These are phyloP conservation scores for Bruguiera hainesii DNA, from an alignment of 441 rosid genomes.

Conservation along the genomic window DNA sequence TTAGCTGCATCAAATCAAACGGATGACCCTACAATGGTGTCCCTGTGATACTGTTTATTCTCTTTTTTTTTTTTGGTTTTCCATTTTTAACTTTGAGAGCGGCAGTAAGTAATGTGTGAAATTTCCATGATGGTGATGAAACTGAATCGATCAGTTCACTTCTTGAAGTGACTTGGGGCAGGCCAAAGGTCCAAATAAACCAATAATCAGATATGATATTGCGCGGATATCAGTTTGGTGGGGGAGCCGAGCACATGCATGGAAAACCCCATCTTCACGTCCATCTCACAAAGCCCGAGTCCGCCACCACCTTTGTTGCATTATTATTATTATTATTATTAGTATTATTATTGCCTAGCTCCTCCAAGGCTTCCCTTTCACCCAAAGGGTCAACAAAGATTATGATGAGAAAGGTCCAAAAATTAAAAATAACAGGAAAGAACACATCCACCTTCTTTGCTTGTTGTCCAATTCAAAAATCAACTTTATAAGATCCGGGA, in stretches of 20 bases:
- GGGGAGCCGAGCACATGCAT: conserved; percentile 23
- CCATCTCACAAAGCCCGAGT: conserved; percentile 15
- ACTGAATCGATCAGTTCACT: too few relatives aligned
- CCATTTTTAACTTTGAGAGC: too few relatives aligned
- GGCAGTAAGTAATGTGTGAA: too few relatives aligned
- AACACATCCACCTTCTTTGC: conserved; percentile 30
- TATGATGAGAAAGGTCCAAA: conserved; percentile 5
- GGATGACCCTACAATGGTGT: too few relatives aligned
- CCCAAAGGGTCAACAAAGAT: conserved; percentile 21
- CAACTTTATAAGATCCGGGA: conserved; percentile 44
- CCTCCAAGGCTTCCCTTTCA: not conserved
- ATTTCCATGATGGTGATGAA: too few relatives aligned
- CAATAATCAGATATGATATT: not conserved
- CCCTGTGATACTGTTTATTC: too few relatives aligned
- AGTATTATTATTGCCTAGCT: not conserved
- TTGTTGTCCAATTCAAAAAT: conserved; percentile 46
- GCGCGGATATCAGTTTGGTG: not conserved
- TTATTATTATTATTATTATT: too few relatives aligned
- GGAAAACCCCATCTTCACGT: not conserved
- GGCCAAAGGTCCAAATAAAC: not conserved
- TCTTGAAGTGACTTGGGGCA: too few relatives aligned
- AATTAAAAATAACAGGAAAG: not conserved
- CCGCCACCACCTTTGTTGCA: not conserved
- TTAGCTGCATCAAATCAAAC: too few relatives aligned
- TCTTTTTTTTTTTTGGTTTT: too few relatives aligned